Percentiles rank a stretch among this genome's conserved stretches.
These are phyloP conservation scores for Saitozyma sp. DNA, from an alignment of 768 basidiomycete genomes.

Conservation along the genomic window DNA sequence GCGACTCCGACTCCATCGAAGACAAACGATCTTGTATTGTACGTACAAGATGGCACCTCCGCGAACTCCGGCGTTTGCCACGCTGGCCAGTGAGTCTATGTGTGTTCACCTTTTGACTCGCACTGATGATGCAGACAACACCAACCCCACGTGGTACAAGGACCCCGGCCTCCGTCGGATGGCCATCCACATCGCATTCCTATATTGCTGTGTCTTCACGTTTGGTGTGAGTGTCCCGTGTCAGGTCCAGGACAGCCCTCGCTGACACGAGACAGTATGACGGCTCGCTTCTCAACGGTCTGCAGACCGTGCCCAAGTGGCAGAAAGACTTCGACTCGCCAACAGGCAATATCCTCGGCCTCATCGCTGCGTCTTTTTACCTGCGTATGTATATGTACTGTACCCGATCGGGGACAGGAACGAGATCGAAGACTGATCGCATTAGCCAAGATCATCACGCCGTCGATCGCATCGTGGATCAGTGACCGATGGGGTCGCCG, in stretches of 20 bases:
- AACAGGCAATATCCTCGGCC: conserved; percentile 18
- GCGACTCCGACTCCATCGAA: too few species aligned
- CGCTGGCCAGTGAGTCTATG: too few species aligned
- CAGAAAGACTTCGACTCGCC: conserved; percentile 18
- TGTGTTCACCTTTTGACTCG: not conserved
- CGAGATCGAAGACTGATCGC: too few species aligned
- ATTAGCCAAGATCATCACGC: conserved; percentile 12
- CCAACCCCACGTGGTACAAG: conserved; percentile 17
- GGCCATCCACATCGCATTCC: conserved; percentile 6
- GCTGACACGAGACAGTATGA: not conserved
- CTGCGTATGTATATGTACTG: too few species aligned
- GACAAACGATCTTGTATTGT: too few species aligned
- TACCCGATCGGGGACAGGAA: not conserved
- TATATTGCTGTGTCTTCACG: conserved; percentile 17
- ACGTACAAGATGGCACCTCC: too few species aligned
- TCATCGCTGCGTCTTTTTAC: conserved; percentile 20
- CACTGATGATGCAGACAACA: conserved; percentile 11
- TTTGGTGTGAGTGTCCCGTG: conserved; percentile 10
- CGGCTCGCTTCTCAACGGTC: conserved; percentile 21
- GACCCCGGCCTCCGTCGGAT: conserved; percentile 19
- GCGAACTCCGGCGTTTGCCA: too few species aligned
- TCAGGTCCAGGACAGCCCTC: not conserved
- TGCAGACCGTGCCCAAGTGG: conserved; percentile 26
- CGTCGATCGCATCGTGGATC: conserved; percentile 5
- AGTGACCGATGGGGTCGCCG: conserved; percentile 15